phyloP scores from a whole-genome alignment of 1,284 basidiomycete genomes.

The Ceratobasidium sp. region DNA sequence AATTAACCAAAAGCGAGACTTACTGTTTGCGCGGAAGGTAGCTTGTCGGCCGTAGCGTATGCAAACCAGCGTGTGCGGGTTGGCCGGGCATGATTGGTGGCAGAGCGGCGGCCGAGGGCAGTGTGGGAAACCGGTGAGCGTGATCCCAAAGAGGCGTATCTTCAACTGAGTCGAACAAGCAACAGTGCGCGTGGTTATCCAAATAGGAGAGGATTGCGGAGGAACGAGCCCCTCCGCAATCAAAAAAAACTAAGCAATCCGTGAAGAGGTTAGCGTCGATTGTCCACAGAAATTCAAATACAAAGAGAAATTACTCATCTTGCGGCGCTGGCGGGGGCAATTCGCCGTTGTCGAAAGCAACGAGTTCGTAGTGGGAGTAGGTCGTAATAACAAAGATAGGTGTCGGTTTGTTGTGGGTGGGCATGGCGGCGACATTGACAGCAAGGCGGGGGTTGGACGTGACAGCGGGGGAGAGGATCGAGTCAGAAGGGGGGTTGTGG shows the following conservation, averaged over 20 bases:
- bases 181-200: too few species aligned
- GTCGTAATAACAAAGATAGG: neutral
- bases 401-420: neutral
- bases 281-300: neutral
- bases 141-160: too few species aligned
- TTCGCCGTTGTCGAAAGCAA: too few species aligned
- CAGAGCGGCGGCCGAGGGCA: too few species aligned
- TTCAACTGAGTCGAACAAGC: too few species aligned
- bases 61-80: too few species aligned
- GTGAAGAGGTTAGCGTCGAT: slow-evolving; percentile 14
- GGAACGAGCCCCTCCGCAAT: slow-evolving; percentile 22
- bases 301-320: slow-evolving; percentile 18
- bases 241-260: neutral
- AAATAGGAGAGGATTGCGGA: neutral
- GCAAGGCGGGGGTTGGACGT: neutral
- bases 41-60: too few species aligned
- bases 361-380: too few species aligned
- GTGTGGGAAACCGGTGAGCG: too few species aligned
- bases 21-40: neutral
- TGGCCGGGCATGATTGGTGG: too few species aligned
- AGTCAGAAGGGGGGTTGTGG: neutral
- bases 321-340: too few species aligned
- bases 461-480: neutral
- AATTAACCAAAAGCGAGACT: neutral
- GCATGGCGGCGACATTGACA: neutral